phyloP scores from a whole-genome alignment of 2,329 filamentous ascomycete genomes.

The Rhytidhysteron rufulum region DNA sequence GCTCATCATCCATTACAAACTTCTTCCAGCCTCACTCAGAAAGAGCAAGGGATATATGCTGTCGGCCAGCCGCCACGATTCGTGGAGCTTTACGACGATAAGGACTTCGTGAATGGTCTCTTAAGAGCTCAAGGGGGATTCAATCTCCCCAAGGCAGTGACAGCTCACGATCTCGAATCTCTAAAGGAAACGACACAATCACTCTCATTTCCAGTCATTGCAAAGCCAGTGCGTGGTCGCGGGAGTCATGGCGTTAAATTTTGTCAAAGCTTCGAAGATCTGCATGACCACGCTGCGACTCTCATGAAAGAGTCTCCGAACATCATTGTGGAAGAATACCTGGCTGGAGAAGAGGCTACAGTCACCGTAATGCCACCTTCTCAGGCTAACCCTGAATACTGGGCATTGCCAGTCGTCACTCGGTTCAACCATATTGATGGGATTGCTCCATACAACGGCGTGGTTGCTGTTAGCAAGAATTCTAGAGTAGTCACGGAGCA shows the following conservation, averaged over 20 bases:
- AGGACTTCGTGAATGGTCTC: conserved; percentile 45
- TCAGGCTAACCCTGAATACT: conserved; percentile 29
- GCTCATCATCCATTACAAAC: conserved; percentile 46
- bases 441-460: conserved; percentile 49
- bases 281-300: conserved; percentile 29
- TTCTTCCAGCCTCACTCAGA: conserved; percentile 29
- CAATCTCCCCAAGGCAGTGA: conserved; percentile 30
- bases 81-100: conserved; percentile 51
- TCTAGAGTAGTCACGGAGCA: conserved; percentile 37
- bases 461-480: conserved; percentile 47
- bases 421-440: conserved; percentile 48
- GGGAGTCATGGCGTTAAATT: conserved; percentile 51
- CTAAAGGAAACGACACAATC: too few relatives aligned
- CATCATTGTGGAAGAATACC: conserved; percentile 48
- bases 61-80: conserved; percentile 46
- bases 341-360: conserved; percentile 48
- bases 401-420: conserved; percentile 43
- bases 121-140: conserved; percentile 37
- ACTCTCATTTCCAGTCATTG: conserved; percentile 41
- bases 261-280: conserved; percentile 30
- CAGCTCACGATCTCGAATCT: conserved; percentile 7
- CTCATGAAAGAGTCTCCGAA: conserved; percentile 36
- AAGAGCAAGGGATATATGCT: conserved; percentile 32
- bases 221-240: conserved; percentile 47
- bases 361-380: conserved; percentile 51